phyloP scores from a whole-genome alignment of 2,329 filamentous ascomycete genomes.

The Samsoniella hepiali region DNA sequence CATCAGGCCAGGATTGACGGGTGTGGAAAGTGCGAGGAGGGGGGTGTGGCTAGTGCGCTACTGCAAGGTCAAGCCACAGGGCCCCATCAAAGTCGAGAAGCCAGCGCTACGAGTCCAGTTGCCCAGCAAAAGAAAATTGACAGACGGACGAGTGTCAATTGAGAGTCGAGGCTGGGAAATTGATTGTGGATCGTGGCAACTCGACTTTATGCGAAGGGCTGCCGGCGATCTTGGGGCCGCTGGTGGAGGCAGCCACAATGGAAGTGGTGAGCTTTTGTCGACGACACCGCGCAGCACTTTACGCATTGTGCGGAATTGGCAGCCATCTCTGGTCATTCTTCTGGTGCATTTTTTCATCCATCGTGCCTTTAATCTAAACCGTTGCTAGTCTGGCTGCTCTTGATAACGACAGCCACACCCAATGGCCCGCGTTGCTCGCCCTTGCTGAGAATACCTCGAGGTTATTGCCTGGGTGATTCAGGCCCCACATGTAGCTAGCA shows the following conservation, averaged over 20 bases:
- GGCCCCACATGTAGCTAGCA: constrained; percentile 6
- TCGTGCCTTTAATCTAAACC: not conserved
- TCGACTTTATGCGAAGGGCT: not conserved
- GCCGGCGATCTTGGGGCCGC: constrained; percentile 11
- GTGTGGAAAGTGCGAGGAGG: not conserved
- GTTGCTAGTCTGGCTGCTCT: too few relatives aligned
- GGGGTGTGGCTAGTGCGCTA: not conserved
- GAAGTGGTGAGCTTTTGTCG: not conserved
- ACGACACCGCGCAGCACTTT: not conserved
- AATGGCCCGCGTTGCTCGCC: not conserved
- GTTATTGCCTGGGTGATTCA: constrained; percentile 2
- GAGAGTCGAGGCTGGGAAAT: constrained; percentile 4
- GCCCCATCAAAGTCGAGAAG: too few relatives aligned
- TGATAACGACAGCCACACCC: too few relatives aligned
- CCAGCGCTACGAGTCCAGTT: too few relatives aligned
- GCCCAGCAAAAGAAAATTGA: too few relatives aligned
- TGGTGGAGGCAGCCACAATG: constrained; percentile 4
- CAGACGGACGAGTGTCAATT: not conserved
- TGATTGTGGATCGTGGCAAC: constrained; percentile 11
- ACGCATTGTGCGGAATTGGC: not conserved
- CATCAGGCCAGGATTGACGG: not conserved
- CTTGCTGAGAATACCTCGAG: not conserved
- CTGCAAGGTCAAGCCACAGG: constrained; percentile 5
- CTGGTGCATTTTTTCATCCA: not conserved
- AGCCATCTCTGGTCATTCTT: not conserved